Evolutionary conservation across 345 rosid species (phyloP), one percentile per base, ranked within the genome.

Genomic region (Ricinus communis): DNA sequence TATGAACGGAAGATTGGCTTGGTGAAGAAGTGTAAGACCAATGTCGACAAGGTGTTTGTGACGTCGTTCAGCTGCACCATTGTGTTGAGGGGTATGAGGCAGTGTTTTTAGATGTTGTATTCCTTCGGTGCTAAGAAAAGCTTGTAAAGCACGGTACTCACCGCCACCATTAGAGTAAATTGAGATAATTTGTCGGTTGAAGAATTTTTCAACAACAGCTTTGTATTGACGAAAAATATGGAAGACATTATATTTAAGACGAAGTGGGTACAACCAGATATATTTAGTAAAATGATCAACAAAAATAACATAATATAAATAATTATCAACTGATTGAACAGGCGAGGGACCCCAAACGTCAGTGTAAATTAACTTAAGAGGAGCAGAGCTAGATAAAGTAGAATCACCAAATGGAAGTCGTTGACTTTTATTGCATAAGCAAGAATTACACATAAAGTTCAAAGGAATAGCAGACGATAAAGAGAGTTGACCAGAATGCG

Each of bases 241-340:
- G 10, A n/a, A 49, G 0, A 66, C 25, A 24, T 50, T 24, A 27
- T 36, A 50, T 50, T 66, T 66, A 9, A 3, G 18, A 2, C 28
- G 18, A 0, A 66, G 13, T 9, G 59, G 59, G 28, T 46, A 66
- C 0, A 66, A 50, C 70, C 70, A 66, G 3, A 66, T 22, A n/a
- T 66, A 66, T 14, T 52, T 50, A 3, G 58, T 66, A 28, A 47
- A 66, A 5, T 66, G 46, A 50, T 66, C 58, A 13, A 66, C 45
- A 30, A 66, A 66, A 4, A 66, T 66, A 11, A 49, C 14, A 50
- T 66, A 66, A 52, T 47, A 66, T 5, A 30, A 16, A 66, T 9
- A 66, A 8, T 58, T 58, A 49, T 66, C 70, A 66, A 66, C 9
- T 14, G 41, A 66, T 7, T 24, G n/a, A 25, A 66, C 19, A 12